These are phyloP conservation scores for Candida pseudocylindracea DNA, from an alignment of 1,139 yeast species.

Conservation along the genomic window DNA sequence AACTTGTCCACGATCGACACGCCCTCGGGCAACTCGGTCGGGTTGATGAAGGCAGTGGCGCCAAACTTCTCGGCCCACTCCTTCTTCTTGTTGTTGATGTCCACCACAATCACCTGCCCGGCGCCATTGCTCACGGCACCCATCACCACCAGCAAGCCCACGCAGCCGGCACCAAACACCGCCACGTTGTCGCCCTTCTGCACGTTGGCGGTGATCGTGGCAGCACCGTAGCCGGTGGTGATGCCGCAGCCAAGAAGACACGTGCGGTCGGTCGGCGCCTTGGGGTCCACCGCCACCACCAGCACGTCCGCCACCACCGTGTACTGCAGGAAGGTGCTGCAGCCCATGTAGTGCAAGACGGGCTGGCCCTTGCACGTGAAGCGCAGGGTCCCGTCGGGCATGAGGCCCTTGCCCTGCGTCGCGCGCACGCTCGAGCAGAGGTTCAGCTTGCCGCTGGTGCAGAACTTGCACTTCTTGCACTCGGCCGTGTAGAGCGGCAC, in stretches of 20 bases:
- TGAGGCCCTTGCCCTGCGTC: conserved; percentile 76
- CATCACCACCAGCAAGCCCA: conserved; percentile 87
- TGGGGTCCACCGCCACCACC: conserved; percentile 76
- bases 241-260: conserved; percentile 96
- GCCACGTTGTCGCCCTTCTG: conserved; percentile 88
- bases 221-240: conserved; percentile 97
- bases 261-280: conserved; percentile 69
- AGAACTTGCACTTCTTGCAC: conserved; percentile 87
- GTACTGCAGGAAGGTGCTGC: conserved; percentile 90
- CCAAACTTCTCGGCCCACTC: conserved; percentile 81
- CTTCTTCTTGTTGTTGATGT: conserved; percentile 65
- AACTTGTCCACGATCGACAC: conserved; percentile 64
- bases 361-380: conserved; percentile 71
- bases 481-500: conserved; percentile 91
- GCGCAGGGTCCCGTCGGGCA: conserved; percentile 93
- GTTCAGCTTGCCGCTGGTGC: conserved; percentile 89
- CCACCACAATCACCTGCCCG: conserved; percentile 64
- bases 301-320: conserved; percentile 96
- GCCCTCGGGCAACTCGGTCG: conserved; percentile 50
- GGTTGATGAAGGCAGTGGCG: conserved; percentile 87
- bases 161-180: conserved; percentile 94
- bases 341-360: conserved; percentile 86
- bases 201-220: conserved; percentile 81
- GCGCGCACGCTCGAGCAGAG: conserved; percentile 80
- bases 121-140: conserved; percentile 82